These are phyloP conservation scores for Gossypium davidsonii DNA, from an alignment of 441 rosid genomes.

Conservation along the genomic window DNA sequence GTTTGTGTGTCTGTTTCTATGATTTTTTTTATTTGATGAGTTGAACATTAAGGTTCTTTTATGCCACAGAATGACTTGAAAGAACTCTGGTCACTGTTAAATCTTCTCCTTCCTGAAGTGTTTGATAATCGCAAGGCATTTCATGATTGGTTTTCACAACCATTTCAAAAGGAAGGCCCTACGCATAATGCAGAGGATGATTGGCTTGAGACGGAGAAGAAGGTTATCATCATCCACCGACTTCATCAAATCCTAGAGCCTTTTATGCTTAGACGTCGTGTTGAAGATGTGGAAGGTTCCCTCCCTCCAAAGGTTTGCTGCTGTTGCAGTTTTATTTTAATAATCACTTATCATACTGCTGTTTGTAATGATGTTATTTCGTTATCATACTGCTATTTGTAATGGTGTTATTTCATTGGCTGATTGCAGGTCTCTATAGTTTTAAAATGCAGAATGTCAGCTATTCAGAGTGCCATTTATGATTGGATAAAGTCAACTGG, in stretches of 20 bases:
- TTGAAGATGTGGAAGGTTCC: conserved; percentile 99
- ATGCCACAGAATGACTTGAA: conserved; percentile 86
- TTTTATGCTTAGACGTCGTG: conserved; percentile 99
- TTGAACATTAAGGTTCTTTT: conserved; percentile 6
- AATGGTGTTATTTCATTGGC: conserved; percentile 20
- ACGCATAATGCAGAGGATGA: conserved; percentile 89
- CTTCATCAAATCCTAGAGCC: conserved; percentile 99
- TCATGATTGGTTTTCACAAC: conserved; percentile 99
- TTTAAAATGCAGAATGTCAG: conserved; percentile 94
- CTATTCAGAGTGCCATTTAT: conserved; percentile 91
- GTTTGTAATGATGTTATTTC: conserved; percentile 26
- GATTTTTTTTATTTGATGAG: background rate
- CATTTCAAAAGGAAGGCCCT: conserved; percentile 88
- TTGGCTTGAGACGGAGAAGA: conserved; percentile 99
- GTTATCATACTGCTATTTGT: conserved; percentile 21
- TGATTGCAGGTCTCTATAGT: conserved; percentile 77
- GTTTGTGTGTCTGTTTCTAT: background rate
- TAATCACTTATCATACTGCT: conserved; percentile 16
- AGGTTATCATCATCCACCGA: conserved; percentile 94
- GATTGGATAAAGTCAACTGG: conserved; percentile 99
- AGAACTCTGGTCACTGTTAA: conserved; percentile 98
- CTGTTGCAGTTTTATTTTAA: conserved; percentile 1
- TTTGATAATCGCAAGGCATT: conserved; percentile 97
- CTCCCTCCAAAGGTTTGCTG: conserved; percentile 94
- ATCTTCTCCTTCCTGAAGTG: conserved; percentile 98